Evolutionary conservation across 495 filamentous ascomycete genomes (phyloP).

Genomic region (Penicillium psychrofluorescens): DNA sequence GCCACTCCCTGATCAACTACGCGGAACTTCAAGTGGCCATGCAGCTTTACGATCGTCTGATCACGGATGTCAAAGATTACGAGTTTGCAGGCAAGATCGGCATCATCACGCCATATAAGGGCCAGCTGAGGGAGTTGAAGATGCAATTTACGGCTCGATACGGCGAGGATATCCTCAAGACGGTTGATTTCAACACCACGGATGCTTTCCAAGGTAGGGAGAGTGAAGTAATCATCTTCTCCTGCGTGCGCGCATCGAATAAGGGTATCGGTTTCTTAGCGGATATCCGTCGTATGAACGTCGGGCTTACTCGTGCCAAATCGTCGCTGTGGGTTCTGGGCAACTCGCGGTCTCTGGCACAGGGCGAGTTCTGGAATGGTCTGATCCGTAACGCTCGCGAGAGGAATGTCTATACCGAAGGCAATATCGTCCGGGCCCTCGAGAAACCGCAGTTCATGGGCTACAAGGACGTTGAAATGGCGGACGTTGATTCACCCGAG

Average conservation of each 20-base stretch:
- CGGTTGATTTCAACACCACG: conserved; percentile 94
- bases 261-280: conserved; percentile 96
- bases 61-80: conserved; percentile 56
- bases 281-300: conserved; percentile 99
- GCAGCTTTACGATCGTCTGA: conserved; percentile 71
- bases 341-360: conserved; percentile 73
- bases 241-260: conserved; percentile 86
- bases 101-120: conserved; percentile 96
- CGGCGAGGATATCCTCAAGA: conserved; percentile 66
- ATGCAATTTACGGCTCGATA: conserved; percentile 60
- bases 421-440: conserved; percentile 50
- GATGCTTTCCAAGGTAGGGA: conserved; percentile 97
- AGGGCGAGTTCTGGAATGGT: conserved; percentile 84
- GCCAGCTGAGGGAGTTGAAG: conserved; percentile 76
- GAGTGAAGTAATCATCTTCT: conserved; percentile 97
- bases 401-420: conserved; percentile 69
- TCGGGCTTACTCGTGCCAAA: conserved; percentile 92
- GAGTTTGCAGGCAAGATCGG: conserved; percentile 81
- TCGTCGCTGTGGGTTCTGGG: conserved; percentile 93
- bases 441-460: conserved; percentile 41
- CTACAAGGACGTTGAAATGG: conserved; percentile 42
- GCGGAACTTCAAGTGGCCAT: conserved; percentile 81
- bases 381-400: conserved; percentile 72
- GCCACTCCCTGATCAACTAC: conserved; percentile 84
- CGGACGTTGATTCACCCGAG: conserved; percentile 22